Percentiles rank a stretch among this genome's conserved stretches.
phyloP scores from a whole-genome alignment of 306 rosid genomes.

The Canavalia gladiata region DNA sequence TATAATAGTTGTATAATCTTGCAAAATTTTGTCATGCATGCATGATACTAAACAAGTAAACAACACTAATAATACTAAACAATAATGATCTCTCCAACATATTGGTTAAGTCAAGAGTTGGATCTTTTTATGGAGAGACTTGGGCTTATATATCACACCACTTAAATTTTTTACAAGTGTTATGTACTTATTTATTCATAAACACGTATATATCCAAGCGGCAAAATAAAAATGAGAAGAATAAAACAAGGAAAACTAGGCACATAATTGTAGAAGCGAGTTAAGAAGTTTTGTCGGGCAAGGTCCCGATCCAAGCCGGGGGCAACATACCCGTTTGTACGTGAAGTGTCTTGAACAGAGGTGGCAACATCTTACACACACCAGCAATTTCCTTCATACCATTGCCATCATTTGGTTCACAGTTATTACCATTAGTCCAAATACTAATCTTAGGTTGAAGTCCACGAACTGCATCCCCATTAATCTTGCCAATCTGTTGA shows the following conservation, averaged over 20 bases:
- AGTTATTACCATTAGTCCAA: conserved; percentile 42
- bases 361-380: conserved; percentile 55
- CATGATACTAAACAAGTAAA: background rate
- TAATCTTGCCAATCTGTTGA: conserved; percentile 52
- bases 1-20: conserved; percentile 17
- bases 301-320: conserved; percentile 55
- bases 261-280: too few relatives aligned
- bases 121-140: too few relatives aligned
- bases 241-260: background rate
- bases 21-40: conserved; percentile 36
- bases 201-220: too few relatives aligned
- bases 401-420: background rate
- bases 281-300: conserved; percentile 4
- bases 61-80: too few relatives aligned
- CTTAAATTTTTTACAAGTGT: too few relatives aligned
- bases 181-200: too few relatives aligned
- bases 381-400: conserved; percentile 50
- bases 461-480: conserved; percentile 53
- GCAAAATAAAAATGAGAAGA: background rate
- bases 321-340: conserved; percentile 61
- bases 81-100: too few relatives aligned
- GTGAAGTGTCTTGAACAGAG: conserved; percentile 50
- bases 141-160: too few relatives aligned
- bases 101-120: background rate
- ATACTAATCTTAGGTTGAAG: conserved; percentile 56